Evolutionary conservation across 192 early-diverging fungal species (phyloP).

Genomic region (Linnemannia elongata): DNA sequence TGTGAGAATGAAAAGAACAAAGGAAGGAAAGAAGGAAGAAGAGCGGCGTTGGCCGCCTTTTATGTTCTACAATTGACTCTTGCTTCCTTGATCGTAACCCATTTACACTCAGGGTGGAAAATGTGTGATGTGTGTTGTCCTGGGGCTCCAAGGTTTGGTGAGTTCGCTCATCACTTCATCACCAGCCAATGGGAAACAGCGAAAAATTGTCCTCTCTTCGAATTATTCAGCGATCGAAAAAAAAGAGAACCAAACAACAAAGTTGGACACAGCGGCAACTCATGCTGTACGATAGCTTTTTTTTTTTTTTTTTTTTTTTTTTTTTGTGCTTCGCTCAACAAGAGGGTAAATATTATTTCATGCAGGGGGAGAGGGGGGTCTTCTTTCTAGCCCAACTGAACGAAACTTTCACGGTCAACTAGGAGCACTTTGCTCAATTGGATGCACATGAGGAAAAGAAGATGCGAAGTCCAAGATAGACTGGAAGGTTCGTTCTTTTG

Average conservation of each 20-base stretch:
- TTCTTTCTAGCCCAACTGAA: too few species aligned
- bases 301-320: too few species aligned
- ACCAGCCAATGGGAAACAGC: slow-evolving; percentile 7
- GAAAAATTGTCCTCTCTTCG: neutral
- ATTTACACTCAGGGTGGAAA: neutral
- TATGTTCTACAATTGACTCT: neutral
- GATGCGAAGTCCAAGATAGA: neutral
- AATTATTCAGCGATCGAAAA: slow-evolving; percentile 14
- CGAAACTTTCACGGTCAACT: too few species aligned
- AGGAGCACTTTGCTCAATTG: too few species aligned
- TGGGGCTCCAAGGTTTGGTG: neutral
- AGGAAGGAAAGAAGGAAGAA: neutral
- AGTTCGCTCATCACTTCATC: slow-evolving; percentile 11
- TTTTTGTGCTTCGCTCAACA: too few species aligned
- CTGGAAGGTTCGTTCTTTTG: neutral
- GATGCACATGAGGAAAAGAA: too few species aligned
- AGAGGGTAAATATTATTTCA: too few species aligned
- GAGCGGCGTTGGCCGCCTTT: neutral
- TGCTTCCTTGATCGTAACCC: neutral
- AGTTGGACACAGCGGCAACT: neutral
- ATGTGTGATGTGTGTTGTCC: neutral
- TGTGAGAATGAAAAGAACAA: neutral
- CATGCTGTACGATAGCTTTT: too few species aligned
- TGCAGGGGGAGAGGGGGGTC: too few species aligned
- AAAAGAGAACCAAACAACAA: neutral